Evolutionary conservation across 257 asterid genomes (phyloP), one percentile per base, ranked within the genome.

Genomic region (Cordia subcordata): DNA sequence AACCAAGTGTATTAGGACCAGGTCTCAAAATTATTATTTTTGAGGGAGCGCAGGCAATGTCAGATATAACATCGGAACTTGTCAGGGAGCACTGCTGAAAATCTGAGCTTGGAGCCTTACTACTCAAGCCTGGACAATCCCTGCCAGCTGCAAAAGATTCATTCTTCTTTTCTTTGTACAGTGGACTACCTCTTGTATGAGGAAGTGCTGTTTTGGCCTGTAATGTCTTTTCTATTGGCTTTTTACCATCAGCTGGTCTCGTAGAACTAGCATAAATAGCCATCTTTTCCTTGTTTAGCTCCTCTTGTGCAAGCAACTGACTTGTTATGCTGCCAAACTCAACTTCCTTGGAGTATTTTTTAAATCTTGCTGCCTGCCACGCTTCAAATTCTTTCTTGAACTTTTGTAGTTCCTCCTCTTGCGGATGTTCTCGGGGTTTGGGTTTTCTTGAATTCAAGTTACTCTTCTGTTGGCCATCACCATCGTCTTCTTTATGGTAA

Each of bases 341-440:
- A n/a, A 72, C 71, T 53, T 71, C 62, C 68, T 77, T 78, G 0
- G 89, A 76, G 58, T 94, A 88, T 62, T 86, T 85, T 59, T 76
- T 76, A 49, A 88, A 78, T 49, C 97, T 77, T 55, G 81, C 82
- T 44, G 85, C 72, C 78, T 86, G 97, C 86, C 94, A 89, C 67
- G 95, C 96, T 78, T 81, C 99, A 55, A 93, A 93, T 49, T 93
- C 99, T 74, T 79, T 85, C 88, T 93, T 93, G 50, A 93, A 93
- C 82, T 83, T 93, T 76, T 86, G 94, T 21, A 93, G 77, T 73
- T 93, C 95, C 76, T 81, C 94, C 73, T 93, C 99, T 73, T 93
- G 99, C 69, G 99, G 99, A 68, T 93, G 99, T 71, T 86, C 97
- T 53, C 97, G 82, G 13, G 76, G 80, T 61, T 74, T 88, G 46